Evolutionary conservation across 2,329 filamentous ascomycete species (phyloP).

Genomic region (Tolypocladium album): DNA sequence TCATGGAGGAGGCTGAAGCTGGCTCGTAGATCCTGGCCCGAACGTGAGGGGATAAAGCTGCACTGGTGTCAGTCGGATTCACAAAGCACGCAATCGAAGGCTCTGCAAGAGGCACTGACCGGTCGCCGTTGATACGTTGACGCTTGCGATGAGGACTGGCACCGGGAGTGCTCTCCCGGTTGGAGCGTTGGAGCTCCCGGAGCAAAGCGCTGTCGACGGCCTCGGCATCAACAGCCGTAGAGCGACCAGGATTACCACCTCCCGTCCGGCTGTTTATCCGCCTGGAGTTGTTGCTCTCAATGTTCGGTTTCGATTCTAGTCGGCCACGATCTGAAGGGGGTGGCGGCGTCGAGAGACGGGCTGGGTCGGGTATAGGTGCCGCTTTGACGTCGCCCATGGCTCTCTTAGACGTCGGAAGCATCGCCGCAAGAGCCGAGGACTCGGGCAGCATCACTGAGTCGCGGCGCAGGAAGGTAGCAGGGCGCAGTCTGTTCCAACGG

Average conservation of each 20-base stretch:
- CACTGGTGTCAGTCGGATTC: slow-evolving; percentile 10
- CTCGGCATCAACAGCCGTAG: slow-evolving; percentile 34
- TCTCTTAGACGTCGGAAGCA: slow-evolving; percentile 20
- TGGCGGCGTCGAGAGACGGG: slow-evolving; percentile 32
- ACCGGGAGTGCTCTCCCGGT: slow-evolving; percentile 40
- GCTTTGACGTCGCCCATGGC: slow-evolving; percentile 19
- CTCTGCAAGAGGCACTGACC: slow-evolving; percentile 28
- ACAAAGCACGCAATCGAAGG: neutral
- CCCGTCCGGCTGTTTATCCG: slow-evolving; percentile 23
- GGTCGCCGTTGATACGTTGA: slow-evolving; percentile 49
- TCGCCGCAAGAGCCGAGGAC: slow-evolving; percentile 14
- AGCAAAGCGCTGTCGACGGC: slow-evolving; percentile 39
- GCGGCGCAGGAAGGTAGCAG: neutral
- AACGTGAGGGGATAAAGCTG: slow-evolving; percentile 91
- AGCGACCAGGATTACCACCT: slow-evolving; percentile 23
- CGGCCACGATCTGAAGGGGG: slow-evolving; percentile 31
- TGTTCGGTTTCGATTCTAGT: slow-evolving; percentile 28
- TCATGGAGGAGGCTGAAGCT: slow-evolving; percentile 89
- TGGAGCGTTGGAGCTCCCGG: slow-evolving; percentile 38
- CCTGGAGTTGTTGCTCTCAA: slow-evolving; percentile 21
- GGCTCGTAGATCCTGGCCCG: slow-evolving; percentile 85
- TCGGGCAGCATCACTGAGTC: slow-evolving; percentile 21
- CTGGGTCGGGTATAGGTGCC: slow-evolving; percentile 20
- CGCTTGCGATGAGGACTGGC: slow-evolving; percentile 48
- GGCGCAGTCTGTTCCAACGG: neutral